phyloP scores from a whole-genome alignment of 306 rosid genomes.

The Fagus sylvatica region DNA sequence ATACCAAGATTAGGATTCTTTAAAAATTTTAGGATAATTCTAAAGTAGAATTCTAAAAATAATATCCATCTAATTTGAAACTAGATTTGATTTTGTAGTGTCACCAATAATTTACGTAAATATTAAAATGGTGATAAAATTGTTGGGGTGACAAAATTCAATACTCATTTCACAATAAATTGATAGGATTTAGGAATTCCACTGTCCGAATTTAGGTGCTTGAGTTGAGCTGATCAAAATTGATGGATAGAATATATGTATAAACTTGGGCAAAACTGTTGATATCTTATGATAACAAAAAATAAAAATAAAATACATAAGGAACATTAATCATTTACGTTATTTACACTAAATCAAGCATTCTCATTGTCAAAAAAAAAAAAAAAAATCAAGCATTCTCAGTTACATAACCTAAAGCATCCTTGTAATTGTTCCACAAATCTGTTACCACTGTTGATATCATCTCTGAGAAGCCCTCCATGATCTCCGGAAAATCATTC shows the following conservation, averaged over 20 bases:
- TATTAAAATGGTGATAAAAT: too few species aligned
- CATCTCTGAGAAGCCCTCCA: constrained; percentile 35
- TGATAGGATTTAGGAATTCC: too few species aligned
- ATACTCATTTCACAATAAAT: too few species aligned
- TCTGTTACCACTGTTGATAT: constrained; percentile 30
- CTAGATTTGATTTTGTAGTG: too few species aligned
- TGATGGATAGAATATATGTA: neutral
- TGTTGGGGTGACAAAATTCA: too few species aligned
- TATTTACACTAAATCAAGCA: constrained; percentile 16
- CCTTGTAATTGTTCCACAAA: constrained; percentile 46
- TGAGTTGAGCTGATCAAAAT: neutral
- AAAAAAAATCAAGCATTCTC: constrained; percentile 29
- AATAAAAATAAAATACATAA: neutral
- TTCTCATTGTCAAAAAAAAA: constrained; percentile 21
- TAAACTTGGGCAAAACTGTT: neutral
- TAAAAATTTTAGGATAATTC: too few species aligned
- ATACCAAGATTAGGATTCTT: too few species aligned
- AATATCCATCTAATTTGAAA: too few species aligned
- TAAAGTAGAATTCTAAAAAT: too few species aligned
- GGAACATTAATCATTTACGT: neutral
- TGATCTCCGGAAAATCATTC: constrained; percentile 26
- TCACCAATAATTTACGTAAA: too few species aligned
- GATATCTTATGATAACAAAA: neutral
- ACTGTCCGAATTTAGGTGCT: neutral
- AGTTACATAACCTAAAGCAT: constrained; percentile 48